Percentiles rank a stretch among this genome's conserved stretches.
These are phyloP conservation scores for Wickerhamiella bombiphila DNA, from an alignment of 805 yeast species.

Conservation along the genomic window DNA sequence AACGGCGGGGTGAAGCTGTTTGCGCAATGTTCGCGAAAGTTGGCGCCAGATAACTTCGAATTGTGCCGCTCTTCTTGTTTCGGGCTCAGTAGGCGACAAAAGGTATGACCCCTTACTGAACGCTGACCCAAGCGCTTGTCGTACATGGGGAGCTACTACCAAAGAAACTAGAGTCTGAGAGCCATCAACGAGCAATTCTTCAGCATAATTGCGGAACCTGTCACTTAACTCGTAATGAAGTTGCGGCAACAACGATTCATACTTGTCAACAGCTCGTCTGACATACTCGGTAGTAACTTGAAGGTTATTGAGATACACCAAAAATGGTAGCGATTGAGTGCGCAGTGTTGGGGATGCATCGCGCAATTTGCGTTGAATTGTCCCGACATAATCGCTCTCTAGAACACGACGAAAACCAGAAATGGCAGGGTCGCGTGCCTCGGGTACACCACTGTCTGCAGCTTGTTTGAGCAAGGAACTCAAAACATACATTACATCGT, in stretches of 20 bases:
- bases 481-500: conserved; percentile 64
- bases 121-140: conserved; percentile 24
- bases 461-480: conserved; percentile 52
- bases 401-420: conserved; percentile 43
- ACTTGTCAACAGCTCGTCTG: conserved; percentile 25
- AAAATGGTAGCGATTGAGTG: conserved; percentile 38
- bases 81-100: conserved; percentile 21
- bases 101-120: conserved; percentile 28
- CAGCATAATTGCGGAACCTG: conserved; percentile 24
- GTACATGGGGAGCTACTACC: conserved; percentile 26
- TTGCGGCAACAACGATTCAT: conserved; percentile 9
- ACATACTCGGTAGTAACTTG: conserved; percentile 48
- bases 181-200: conserved; percentile 31
- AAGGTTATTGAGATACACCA: conserved; percentile 59
- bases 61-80: conserved; percentile 18
- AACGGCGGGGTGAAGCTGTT: conserved; percentile 39
- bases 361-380: conserved; percentile 34
- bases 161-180: conserved; percentile 25
- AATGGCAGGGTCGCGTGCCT: conserved; percentile 40
- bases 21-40: conserved; percentile 49
- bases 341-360: conserved; percentile 21
- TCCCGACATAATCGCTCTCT: conserved; percentile 48
- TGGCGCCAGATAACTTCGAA: conserved; percentile 54
- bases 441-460: conserved; percentile 54
- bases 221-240: conserved; percentile 16